Conservation (phyloP, 1,284 basidiomycete genomes). For the Leccinum insolens region DNA sequence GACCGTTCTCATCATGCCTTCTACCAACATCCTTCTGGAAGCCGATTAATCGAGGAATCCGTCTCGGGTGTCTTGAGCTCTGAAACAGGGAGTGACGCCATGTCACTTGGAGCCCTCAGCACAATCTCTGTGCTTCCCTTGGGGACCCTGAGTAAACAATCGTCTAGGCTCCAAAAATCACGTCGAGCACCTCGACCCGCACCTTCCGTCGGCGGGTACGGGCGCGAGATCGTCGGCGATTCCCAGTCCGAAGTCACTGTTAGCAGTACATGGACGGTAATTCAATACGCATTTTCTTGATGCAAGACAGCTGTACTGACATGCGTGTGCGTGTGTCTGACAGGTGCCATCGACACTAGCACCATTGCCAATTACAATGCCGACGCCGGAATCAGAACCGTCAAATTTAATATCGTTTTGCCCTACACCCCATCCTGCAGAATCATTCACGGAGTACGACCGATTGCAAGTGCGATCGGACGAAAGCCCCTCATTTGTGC, state of each 20-base stretch:
- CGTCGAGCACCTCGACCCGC: constrained; percentile 10
- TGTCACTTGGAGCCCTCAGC: constrained; percentile 10
- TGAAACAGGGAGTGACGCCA: constrained; percentile 25
- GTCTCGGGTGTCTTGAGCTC: constrained; percentile 31
- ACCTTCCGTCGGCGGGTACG: neutral
- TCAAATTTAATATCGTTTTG: constrained; percentile 25
- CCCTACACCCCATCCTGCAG: constrained; percentile 26
- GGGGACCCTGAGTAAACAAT: constrained; percentile 5
- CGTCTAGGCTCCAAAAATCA: constrained; percentile 24
- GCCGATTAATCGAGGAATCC: constrained; percentile 33
- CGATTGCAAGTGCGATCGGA: constrained; percentile 26
- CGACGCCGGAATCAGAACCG: neutral
- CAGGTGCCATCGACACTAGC: constrained; percentile 11
- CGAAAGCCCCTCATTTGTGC: constrained; percentile 22
- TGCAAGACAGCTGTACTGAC: neutral
- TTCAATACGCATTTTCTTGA: neutral
- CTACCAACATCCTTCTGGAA: constrained; percentile 28
- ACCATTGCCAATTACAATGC: neutral
- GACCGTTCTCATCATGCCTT: neutral
- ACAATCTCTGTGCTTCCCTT: constrained; percentile 4
- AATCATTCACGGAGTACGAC: constrained; percentile 35
- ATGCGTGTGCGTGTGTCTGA: neutral
- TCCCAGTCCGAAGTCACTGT: constrained; percentile 13
- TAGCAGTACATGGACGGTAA: constrained; percentile 21
- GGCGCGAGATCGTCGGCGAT: neutral